Base-by-base conservation (phyloP, 1,139 yeast species). In the Debaryomycetaceae sp. region DNA sequence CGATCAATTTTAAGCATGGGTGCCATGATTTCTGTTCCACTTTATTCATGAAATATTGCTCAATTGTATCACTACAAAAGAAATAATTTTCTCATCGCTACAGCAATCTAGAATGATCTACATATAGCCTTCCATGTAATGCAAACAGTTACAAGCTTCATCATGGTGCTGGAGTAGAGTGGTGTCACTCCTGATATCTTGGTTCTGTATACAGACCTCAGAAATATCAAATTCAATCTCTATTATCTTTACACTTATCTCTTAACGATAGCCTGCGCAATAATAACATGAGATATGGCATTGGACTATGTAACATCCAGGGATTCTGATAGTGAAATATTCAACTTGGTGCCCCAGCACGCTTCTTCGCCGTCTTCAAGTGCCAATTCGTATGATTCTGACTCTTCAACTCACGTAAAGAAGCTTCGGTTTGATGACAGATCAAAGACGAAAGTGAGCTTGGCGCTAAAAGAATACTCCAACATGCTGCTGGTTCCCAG, bases 351-450 rank as follows among this genome's bases (percentile, higher is more conserved):
- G 13, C 8, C 35, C 5, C 22, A 31, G 9, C 23, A 30, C 27
- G 23, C 34, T 24, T 7, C 40, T 27, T 39, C 49, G 6, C 47
- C 47, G n/a, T 34, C 45, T 23, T 22, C 41, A 14, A 46, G 47
- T 33, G 17, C 35, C 5, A 42, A 42, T 23, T 44, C 47, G 14
- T 23, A 24, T n/a, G 41, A 37, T 20, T 45, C 45, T 27, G 34
- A 36, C 22, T 42, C 46, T 34, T 44, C 51, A 20, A 36, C 45
- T 24, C 49, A 46, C 7, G 43, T 52, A 31, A 49, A 51, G 35
- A 62, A 60, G 45, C 56, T 47, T 8, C 58, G 63, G 27, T 72
- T 72, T 47, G 78, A 72, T 51, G 76, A 71, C 49, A 55, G 77
- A 27, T 62, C 75, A 6, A 68, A 61, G 36, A 68, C 76, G 4